phyloP scores from a whole-genome alignment of 768 basidiomycete species.

The Crassisporium funariophilum region DNA sequence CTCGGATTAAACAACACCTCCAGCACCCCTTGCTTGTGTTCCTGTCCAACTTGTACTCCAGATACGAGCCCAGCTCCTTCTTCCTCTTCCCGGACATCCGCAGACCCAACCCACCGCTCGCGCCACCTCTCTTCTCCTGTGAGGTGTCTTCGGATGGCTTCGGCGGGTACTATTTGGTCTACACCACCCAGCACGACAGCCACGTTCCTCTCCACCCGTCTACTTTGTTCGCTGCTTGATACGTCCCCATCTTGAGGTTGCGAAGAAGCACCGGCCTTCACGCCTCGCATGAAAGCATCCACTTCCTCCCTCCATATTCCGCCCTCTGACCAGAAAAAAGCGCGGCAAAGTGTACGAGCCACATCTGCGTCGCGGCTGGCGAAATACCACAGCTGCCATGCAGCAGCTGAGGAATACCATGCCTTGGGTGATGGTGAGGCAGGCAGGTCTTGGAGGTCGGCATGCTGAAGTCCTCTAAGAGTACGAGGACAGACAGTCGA shows the following conservation, averaged over 20 bases:
- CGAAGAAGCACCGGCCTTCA: no score
- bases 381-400: slow-evolving; percentile 74
- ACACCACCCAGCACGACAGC: slow-evolving; percentile 37
- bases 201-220: slow-evolving; percentile 24
- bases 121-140: slow-evolving; percentile 28
- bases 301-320: slow-evolving; percentile 64
- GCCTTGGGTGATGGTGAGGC: background rate
- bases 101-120: slow-evolving; percentile 24
- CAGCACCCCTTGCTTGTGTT: slow-evolving; percentile 13
- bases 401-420: slow-evolving; percentile 35
- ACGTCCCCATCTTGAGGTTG: background rate
- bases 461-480: background rate
- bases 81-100: slow-evolving; percentile 3
- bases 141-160: slow-evolving; percentile 37
- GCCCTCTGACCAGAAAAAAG: slow-evolving; percentile 70
- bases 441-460: background rate
- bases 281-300: slow-evolving; percentile 20
- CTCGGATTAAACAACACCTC: slow-evolving; percentile 40
- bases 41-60: background rate
- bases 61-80: background rate
- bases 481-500: slow-evolving; percentile 15
- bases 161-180: slow-evolving; percentile 44
- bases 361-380: slow-evolving; percentile 65
- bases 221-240: background rate
- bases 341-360: slow-evolving; percentile 55